These are phyloP conservation scores for Ophiocytium majus DNA, from an alignment of 352 stramenopile genomes.

Conservation along the genomic window DNA sequence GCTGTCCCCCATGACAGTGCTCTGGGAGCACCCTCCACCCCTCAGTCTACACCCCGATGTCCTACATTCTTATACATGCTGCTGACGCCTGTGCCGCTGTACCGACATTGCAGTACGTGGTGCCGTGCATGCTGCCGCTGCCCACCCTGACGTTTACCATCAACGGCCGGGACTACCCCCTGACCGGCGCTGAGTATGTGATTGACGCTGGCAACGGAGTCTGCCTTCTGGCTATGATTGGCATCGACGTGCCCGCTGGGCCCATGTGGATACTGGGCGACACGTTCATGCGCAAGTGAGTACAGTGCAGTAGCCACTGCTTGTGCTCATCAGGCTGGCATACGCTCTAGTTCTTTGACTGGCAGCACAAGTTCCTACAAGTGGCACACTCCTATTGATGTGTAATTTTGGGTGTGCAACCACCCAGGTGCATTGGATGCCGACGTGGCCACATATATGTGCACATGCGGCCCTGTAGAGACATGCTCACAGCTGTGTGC, in stretches of 20 bases:
- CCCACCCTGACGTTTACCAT: constrained; percentile 51
- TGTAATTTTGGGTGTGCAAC: neutral
- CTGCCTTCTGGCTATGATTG: constrained; percentile 56
- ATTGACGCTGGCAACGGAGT: constrained; percentile 52
- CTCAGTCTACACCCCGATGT: too few species aligned
- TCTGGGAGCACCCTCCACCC: too few species aligned
- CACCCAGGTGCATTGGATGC: too few species aligned
- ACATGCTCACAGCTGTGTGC: too few species aligned
- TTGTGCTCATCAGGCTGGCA: neutral
- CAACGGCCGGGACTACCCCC: constrained; percentile 51
- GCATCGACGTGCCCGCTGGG: constrained; percentile 56
- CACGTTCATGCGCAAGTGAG: constrained; percentile 91
- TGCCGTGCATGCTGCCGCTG: constrained; percentile 39
- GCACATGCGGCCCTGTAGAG: too few species aligned
- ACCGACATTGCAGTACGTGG: constrained; percentile 37
- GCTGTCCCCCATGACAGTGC: too few species aligned
- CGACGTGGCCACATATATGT: too few species aligned
- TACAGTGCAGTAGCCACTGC: too few species aligned
- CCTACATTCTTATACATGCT: too few species aligned
- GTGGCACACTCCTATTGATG: neutral
- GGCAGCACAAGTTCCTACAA: neutral
- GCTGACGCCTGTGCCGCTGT: too few species aligned
- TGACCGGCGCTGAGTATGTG: constrained; percentile 53
- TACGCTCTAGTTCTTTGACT: neutral
- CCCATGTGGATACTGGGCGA: constrained; percentile 93